Evolutionary conservation across 1,284 basidiomycete genomes (phyloP).

Genomic region (Ustilago lituana): DNA sequence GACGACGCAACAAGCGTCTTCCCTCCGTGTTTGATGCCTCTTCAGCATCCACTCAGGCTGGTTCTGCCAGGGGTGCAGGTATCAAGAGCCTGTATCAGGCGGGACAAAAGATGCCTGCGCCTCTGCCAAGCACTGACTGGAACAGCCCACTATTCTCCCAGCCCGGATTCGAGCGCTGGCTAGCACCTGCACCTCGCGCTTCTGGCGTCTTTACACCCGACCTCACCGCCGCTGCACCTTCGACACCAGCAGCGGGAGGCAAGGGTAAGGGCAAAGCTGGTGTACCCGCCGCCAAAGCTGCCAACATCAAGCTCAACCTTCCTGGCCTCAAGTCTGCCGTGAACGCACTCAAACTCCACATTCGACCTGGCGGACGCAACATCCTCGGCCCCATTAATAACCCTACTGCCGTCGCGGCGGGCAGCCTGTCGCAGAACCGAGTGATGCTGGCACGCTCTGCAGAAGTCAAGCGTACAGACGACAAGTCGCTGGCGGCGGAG

Average conservation of each 20-base stretch:
- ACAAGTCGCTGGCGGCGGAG: constrained; percentile 30
- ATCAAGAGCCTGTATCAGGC: constrained; percentile 7
- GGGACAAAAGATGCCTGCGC: constrained; percentile 17
- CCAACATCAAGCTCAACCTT: constrained; percentile 24
- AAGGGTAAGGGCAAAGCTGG: constrained; percentile 34
- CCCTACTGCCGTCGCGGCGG: constrained; percentile 23
- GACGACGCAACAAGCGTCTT: constrained; percentile 33
- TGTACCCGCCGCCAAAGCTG: constrained; percentile 10
- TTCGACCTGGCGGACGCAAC: constrained; percentile 32
- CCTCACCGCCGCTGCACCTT: constrained; percentile 14
- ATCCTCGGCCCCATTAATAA: constrained; percentile 29
- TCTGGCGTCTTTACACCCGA: constrained; percentile 24
- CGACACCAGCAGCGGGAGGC: constrained; percentile 16
- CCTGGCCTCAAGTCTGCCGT: constrained; percentile 37
- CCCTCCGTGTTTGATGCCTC: constrained; percentile 33
- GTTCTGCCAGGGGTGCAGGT: neutral
- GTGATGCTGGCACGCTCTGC: neutral
- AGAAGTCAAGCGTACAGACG: constrained; percentile 3
- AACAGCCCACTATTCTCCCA: constrained; percentile 34
- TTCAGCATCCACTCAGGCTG: constrained; percentile 4
- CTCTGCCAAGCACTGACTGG: constrained; percentile 31
- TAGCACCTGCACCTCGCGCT: constrained; percentile 18
- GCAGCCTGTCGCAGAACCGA: constrained; percentile 15
- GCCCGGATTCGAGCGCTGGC: constrained; percentile 29
- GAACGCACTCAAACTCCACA: constrained; percentile 42